A percentile compares a stretch with the other conserved stretches of the same genome.
phyloP scores from a whole-genome alignment of 2,329 filamentous ascomycete genomes.

The Paecilomyces formosus region DNA sequence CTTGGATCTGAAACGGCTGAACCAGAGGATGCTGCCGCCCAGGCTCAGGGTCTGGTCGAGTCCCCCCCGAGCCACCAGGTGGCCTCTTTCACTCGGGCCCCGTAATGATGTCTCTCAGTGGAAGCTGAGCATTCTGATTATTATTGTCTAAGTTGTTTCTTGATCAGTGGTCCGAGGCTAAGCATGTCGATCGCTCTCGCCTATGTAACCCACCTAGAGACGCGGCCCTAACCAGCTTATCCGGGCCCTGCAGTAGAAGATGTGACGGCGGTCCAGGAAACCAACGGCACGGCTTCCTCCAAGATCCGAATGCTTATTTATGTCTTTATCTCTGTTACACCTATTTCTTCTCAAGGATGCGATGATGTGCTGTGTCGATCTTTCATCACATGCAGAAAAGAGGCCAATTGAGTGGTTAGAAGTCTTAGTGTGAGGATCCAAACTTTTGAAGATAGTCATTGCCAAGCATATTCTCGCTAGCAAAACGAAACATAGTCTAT shows the following conservation, averaged over 20 bases:
- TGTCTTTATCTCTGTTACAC: neutral
- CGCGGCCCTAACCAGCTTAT: neutral
- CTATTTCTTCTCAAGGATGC: neutral
- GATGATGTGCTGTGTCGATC: neutral
- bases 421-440: neutral
- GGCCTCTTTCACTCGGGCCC: neutral
- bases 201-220: neutral
- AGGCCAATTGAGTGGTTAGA: neutral
- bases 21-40: neutral
- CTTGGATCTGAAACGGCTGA: neutral
- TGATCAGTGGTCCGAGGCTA: neutral
- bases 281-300: neutral
- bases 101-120: neutral
- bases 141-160: no score
- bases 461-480: neutral
- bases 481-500: neutral
- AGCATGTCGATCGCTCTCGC: neutral
- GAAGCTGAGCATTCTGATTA: no score
- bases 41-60: neutral
- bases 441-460: neutral
- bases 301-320: neutral
- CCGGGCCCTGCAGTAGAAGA: neutral
- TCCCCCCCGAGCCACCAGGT: neutral
- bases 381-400: neutral
- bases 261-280: neutral